phyloP scores from a whole-genome alignment of 2,329 filamentous ascomycete genomes.

The Onygenales sp. region DNA sequence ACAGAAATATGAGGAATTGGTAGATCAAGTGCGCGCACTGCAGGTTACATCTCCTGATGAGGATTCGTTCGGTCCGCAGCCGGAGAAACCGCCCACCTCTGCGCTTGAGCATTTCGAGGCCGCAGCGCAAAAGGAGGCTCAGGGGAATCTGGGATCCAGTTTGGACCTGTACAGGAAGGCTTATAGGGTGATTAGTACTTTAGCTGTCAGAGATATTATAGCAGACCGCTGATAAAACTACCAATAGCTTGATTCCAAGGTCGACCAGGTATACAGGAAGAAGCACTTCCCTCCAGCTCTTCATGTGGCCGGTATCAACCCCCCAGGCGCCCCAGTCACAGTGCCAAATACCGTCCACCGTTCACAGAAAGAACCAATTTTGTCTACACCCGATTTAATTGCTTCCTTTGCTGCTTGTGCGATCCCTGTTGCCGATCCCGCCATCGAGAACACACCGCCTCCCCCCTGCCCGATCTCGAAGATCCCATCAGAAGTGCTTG shows the following conservation, averaged over 20 bases:
- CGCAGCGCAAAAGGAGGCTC: slow-evolving; percentile 78
- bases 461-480: slow-evolving; percentile 70
- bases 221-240: not conserved
- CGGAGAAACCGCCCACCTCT: slow-evolving; percentile 50
- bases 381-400: slow-evolving; percentile 60
- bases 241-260: slow-evolving; percentile 70
- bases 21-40: slow-evolving; percentile 27
- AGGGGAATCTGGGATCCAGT: slow-evolving; percentile 82
- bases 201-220: not conserved
- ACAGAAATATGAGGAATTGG: slow-evolving; percentile 21
- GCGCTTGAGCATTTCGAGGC: slow-evolving; percentile 89
- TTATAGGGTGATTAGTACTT: slow-evolving; percentile 57
- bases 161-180: slow-evolving; percentile 80
- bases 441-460: slow-evolving; percentile 61
- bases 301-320: slow-evolving; percentile 38
- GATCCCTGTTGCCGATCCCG: slow-evolving; percentile 58
- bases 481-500: slow-evolving; percentile 74
- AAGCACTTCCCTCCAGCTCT: slow-evolving; percentile 72
- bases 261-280: slow-evolving; percentile 79
- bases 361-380: slow-evolving; percentile 43
- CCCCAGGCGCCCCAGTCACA: slow-evolving; percentile 42
- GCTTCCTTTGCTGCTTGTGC: slow-evolving; percentile 60
- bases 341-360: slow-evolving; percentile 48
- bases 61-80: slow-evolving; percentile 27
- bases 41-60: slow-evolving; percentile 26